Percentiles rank a stretch among this genome's conserved stretches.
phyloP scores from a whole-genome alignment of 2,329 filamentous ascomycete genomes.

The Fusarium proliferatum region DNA sequence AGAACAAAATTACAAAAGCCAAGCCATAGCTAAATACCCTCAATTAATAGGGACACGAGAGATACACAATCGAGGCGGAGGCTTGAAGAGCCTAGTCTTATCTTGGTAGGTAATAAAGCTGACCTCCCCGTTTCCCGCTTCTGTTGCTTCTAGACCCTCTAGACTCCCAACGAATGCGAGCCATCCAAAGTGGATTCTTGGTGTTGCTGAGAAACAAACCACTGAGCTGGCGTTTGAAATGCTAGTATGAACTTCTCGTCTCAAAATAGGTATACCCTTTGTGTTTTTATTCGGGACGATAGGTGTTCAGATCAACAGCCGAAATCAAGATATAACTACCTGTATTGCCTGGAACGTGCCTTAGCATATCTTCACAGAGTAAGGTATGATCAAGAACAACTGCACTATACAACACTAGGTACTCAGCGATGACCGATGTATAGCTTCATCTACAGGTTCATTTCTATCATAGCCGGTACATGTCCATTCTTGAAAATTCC shows the following conservation, averaged over 20 bases:
- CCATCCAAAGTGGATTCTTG: background rate
- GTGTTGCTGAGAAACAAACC: background rate
- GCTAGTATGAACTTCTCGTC: background rate
- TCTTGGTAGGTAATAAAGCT: conserved; percentile 2
- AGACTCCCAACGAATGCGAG: background rate
- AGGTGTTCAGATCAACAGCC: background rate
- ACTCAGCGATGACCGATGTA: background rate
- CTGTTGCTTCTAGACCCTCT: background rate
- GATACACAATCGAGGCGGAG: background rate
- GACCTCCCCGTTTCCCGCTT: background rate
- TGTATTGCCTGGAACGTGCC: background rate
- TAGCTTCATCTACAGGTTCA: background rate
- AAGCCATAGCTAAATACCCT: background rate
- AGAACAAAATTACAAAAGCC: background rate
- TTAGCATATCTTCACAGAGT: background rate
- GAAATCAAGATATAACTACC: background rate
- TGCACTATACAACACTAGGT: background rate
- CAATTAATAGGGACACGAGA: background rate
- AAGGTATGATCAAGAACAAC: background rate
- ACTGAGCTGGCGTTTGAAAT: background rate
- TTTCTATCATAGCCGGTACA: no score
- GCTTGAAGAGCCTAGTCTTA: background rate
- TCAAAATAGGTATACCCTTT: background rate
- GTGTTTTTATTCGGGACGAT: background rate
- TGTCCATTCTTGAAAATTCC: background rate